Evolutionary conservation across 768 basidiomycete species (phyloP), one percentile per base, ranked within the genome.

Genomic region (Tulasnella sp.): DNA sequence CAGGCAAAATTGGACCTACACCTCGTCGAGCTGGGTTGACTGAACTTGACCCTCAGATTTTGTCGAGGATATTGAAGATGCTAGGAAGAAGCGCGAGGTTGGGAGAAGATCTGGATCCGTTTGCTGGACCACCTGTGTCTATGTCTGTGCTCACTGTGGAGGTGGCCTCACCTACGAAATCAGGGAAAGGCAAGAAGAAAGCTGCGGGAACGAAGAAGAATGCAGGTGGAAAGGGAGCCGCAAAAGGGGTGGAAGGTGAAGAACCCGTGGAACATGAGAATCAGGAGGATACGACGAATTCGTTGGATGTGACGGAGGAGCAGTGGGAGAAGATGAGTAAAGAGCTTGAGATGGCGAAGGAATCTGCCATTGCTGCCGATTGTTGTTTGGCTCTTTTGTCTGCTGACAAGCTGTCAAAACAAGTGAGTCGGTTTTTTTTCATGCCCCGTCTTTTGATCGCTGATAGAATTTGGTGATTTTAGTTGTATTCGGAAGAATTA

Each of bases 401-500:
- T 2, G 80, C 81, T 28, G 86, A 88, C 56, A 72, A 83, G 20
- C 67, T 93, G 49, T 76, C 86, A 2, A 93, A 93, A 64, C 86
- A 91, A 75, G 91, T 89, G 41, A 32, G 75, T 25, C 27, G 24
- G 12, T 16, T 15, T 13, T 8, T 19, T 28, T 24, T 15, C 15
- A 10, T 42, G 42, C 27, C 33, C 52, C 20, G 28, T 12, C 7
- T 27, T 24, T 27, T 48, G 6, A 28, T 29, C 31, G 7, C 3
- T 37, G 8, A 48, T 50, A n/a, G 34, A 28, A 24, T 53, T 7
- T 27, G 37, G 33, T 31, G n/a, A 16, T 25, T 10, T 5, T 60
- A 92, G 84, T 68, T 96, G 7, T 93, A 93, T 64, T 95, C 93
- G 0, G 90, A 96, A 63, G 95, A 99, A 62, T 71, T 91, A 9